Base-by-base conservation (phyloP, 225 moss, liverwort and hornwort species). In the Pleurozium schreberi region DNA sequence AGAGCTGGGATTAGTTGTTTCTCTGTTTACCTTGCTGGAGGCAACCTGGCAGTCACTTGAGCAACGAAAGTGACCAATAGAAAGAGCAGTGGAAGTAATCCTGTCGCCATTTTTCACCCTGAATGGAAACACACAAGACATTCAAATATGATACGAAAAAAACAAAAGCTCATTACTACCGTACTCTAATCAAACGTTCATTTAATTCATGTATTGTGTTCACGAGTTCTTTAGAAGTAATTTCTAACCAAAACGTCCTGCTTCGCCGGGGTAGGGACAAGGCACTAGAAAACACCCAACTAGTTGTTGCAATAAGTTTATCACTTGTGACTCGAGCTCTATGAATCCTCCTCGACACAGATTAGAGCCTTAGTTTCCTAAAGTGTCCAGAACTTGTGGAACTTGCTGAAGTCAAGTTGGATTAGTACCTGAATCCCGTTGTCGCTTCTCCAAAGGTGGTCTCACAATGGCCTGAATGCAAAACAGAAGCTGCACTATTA, bases 101-200 rank as follows among this genome's bases (percentile, higher is more conserved):
- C 49, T 61, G 26, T 89, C 77, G 78, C 91, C 93, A 93, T 93
- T 59, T 45, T 81, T 45, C 14, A 58, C 55, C 71, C 82, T 92
- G 58, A 63, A 82, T 31, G 10, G 62, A 49, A 31, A 75, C 61
- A 75, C 61, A 75, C 36, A 81, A 73, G 43, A 49, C 25, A 64
- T 7, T 18, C 57, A 57, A 50, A 74, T 52, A 30, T 8, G 40
- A 40, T 18, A 68, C 28, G 11, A 16, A 34, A 82, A 49, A 36
- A 85, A 40, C 26, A 6, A 22, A 57, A 71, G 11, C 5, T 45
- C 42, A 25, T 55, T 18, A 9, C 23, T 64, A 12, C 62, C 28
- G 13, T 28, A 63, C 40, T 65, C 36, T 27, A 20, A 36, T 57
- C 43, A 36, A 66, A 18, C 43, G n/a, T n/a, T 43, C 47, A 68